phyloP scores from a whole-genome alignment of 129 eudicot genomes.

The Saposhnikovia divaricata region DNA sequence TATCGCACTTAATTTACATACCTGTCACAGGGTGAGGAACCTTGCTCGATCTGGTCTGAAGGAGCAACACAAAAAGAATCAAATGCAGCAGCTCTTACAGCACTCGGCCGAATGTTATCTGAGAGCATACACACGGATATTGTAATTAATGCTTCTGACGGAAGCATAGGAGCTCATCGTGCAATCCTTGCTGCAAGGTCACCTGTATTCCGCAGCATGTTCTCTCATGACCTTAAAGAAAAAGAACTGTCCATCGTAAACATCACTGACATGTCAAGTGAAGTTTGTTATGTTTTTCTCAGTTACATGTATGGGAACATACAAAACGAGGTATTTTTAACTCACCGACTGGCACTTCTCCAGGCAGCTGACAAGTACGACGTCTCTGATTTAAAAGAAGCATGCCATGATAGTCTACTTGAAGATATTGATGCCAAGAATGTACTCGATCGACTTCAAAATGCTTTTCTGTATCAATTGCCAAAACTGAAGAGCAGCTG shows the following conservation, averaged over 20 bases:
- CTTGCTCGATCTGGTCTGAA: constrained; percentile 69
- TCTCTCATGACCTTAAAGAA: constrained; percentile 77
- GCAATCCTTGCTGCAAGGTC: constrained; percentile 90
- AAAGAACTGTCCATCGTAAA: constrained; percentile 65
- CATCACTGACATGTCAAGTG: constrained; percentile 84
- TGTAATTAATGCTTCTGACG: constrained; percentile 61
- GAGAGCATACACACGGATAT: constrained; percentile 86
- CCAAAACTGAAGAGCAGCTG: constrained; percentile 72
- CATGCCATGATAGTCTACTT: constrained; percentile 69
- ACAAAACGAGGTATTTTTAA: constrained; percentile 43
- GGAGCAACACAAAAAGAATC: constrained; percentile 38
- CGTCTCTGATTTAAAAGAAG: constrained; percentile 72
- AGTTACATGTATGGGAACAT: constrained; percentile 71
- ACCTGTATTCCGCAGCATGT: constrained; percentile 90
- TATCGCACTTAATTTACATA: background rate
- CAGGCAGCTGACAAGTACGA: constrained; percentile 94
- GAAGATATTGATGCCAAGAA: constrained; percentile 81
- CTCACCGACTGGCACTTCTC: constrained; percentile 68
- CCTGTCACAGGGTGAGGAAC: constrained; percentile 52
- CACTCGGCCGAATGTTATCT: constrained; percentile 70
- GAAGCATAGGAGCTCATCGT: constrained; percentile 78
- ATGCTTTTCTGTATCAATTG: constrained; percentile 60
- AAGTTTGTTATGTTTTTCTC: constrained; percentile 65
- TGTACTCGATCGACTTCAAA: constrained; percentile 89
- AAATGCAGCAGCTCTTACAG: constrained; percentile 48